Conservation (phyloP, 352 stramenopile species). For the Phytopythium litorale region DNA sequence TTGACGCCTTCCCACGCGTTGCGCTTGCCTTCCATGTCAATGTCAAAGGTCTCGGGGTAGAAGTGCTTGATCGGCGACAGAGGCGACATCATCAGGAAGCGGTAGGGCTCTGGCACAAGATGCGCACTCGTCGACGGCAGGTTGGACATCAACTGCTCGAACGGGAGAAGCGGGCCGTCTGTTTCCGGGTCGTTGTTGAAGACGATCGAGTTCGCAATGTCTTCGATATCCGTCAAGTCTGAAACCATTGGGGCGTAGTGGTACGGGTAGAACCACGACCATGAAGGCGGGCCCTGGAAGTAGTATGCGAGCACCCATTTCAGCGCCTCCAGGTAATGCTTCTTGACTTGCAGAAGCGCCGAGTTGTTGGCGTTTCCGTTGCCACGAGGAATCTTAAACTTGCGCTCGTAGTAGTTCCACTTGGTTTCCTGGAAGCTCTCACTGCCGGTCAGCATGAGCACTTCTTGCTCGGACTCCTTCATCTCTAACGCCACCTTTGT, state of each 20-base stretch:
- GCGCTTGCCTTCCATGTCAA: constrained; percentile 86
- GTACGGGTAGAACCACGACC: constrained; percentile 99
- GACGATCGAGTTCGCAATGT: constrained; percentile 50
- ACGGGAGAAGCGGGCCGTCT: constrained; percentile 90
- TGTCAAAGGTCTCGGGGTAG: constrained; percentile 84
- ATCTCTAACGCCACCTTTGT: constrained; percentile 36
- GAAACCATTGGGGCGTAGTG: constrained; percentile 99
- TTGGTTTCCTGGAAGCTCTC: constrained; percentile 82
- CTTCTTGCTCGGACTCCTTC: constrained; percentile 36
- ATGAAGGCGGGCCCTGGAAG: constrained; percentile 93
- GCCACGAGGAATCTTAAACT: constrained; percentile 61
- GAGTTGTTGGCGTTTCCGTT: constrained; percentile 56
- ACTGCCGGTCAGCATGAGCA: constrained; percentile 57
- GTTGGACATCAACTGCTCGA: constrained; percentile 98
- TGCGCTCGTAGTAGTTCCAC: constrained; percentile 82
- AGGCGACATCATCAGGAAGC: constrained; percentile 94
- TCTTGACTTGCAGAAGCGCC: constrained; percentile 59
- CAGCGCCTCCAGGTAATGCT: constrained; percentile 74
- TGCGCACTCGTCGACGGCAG: constrained; percentile 94
- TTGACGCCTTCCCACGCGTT: constrained; percentile 99
- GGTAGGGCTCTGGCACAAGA: constrained; percentile 91
- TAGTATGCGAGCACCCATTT: constrained; percentile 84
- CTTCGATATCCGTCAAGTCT: constrained; percentile 92
- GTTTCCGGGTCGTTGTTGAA: constrained; percentile 78
- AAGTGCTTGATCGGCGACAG: constrained; percentile 97